phyloP scores from a whole-genome alignment of 2,329 filamentous ascomycete species.

The Taxawa tesnikishii region DNA sequence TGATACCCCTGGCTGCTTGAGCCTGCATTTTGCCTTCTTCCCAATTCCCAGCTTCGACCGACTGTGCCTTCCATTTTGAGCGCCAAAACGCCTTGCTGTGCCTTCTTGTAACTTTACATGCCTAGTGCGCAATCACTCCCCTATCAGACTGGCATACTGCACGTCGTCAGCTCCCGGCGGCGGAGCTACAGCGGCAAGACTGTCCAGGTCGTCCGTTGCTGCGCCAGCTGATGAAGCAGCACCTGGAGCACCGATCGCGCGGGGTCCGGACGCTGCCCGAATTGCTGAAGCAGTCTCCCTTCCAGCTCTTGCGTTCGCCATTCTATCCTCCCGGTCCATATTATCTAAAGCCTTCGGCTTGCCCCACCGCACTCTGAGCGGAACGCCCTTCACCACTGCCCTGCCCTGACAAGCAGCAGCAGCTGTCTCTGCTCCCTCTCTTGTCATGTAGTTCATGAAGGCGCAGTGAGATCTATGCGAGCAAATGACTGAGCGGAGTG shows the following conservation, averaged over 20 bases:
- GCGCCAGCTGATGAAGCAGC: slow-evolving; percentile 29
- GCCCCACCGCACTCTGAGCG: slow-evolving; percentile 82
- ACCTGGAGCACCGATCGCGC: slow-evolving; percentile 17
- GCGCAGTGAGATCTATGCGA: slow-evolving; percentile 96
- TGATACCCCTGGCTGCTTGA: neutral
- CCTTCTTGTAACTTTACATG: neutral
- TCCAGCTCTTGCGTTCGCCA: slow-evolving; percentile 70
- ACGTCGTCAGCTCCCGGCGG: slow-evolving; percentile 61
- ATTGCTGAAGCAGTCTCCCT: slow-evolving; percentile 33
- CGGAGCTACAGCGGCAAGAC: slow-evolving; percentile 48
- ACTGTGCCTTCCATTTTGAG: no score
- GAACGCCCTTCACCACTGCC: slow-evolving; percentile 82
- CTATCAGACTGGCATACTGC: slow-evolving; percentile 74
- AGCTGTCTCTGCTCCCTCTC: slow-evolving; percentile 75
- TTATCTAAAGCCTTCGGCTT: slow-evolving; percentile 83
- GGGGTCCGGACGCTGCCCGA: slow-evolving; percentile 14
- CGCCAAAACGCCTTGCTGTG: slow-evolving; percentile 9
- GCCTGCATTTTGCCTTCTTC: neutral
- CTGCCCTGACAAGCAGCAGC: slow-evolving; percentile 76
- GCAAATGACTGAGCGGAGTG: slow-evolving; percentile 84
- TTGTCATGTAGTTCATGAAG: slow-evolving; percentile 85
- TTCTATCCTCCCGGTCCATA: slow-evolving; percentile 75
- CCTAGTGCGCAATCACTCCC: slow-evolving; percentile 45
- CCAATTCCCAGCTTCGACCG: no score
- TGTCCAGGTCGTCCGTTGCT: slow-evolving; percentile 30